Percentiles rank a stretch among this genome's conserved stretches.
phyloP scores from a whole-genome alignment of 768 basidiomycete genomes.

The Lentinula sp. region DNA sequence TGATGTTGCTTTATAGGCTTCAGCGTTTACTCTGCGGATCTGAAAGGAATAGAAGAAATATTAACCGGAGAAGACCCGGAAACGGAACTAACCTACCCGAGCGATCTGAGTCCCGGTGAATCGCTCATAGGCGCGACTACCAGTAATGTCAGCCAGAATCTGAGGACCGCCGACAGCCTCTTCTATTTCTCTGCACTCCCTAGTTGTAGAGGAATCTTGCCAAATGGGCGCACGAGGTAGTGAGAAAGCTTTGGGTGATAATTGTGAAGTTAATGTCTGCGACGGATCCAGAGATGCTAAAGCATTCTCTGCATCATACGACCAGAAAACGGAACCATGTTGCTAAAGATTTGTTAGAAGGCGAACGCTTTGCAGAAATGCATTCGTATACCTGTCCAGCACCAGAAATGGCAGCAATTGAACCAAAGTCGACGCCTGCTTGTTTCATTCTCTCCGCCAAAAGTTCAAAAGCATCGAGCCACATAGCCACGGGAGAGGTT shows the following conservation, averaged over 20 bases:
- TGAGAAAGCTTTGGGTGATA: conserved; percentile 63
- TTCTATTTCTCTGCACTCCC: conserved; percentile 68
- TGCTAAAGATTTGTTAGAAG: conserved; percentile 41
- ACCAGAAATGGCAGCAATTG: conserved; percentile 64
- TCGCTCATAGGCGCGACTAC: conserved; percentile 80
- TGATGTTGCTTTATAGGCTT: conserved; percentile 51
- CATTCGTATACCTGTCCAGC: conserved; percentile 60
- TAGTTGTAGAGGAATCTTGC: conserved; percentile 85
- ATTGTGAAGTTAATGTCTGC: conserved; percentile 49
- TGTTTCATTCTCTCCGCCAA: conserved; percentile 57
- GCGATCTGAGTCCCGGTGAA: conserved; percentile 87
- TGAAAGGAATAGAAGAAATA: conserved; percentile 17
- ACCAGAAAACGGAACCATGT: conserved; percentile 89
- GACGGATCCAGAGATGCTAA: conserved; percentile 49
- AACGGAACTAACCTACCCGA: conserved; percentile 38
- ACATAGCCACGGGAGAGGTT: conserved; percentile 76
- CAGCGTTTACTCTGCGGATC: conserved; percentile 52
- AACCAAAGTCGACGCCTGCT: conserved; percentile 51
- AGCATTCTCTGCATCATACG: conserved; percentile 39
- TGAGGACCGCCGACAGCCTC: conserved; percentile 63
- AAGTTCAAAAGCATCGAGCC: conserved; percentile 81
- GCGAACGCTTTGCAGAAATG: background rate
- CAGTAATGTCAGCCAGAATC: conserved; percentile 67
- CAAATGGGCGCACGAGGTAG: conserved; percentile 71
- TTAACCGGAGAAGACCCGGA: background rate